These are phyloP conservation scores for Nephelium lappaceum DNA, from an alignment of 345 rosid species.

Conservation along the genomic window DNA sequence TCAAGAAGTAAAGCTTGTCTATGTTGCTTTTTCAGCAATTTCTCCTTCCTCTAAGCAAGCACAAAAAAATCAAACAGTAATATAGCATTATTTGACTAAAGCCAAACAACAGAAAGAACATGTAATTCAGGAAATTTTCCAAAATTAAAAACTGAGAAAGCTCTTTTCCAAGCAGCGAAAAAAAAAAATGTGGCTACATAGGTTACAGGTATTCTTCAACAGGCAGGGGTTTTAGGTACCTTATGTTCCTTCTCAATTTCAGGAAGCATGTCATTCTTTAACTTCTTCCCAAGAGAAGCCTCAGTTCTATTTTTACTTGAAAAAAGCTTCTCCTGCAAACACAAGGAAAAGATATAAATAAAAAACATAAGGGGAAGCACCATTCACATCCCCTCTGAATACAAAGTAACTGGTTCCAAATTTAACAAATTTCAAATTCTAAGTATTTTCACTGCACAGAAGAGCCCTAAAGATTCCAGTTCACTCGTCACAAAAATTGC, in stretches of 20 bases:
- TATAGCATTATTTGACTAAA: not conserved
- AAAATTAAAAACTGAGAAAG: not conserved
- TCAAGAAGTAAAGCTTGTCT: slow-evolving; percentile 89
- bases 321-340: slow-evolving; percentile 83
- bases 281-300: slow-evolving; percentile 84
- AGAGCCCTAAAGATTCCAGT: not conserved
- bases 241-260: slow-evolving; percentile 96
- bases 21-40: slow-evolving; percentile 85
- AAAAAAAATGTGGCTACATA: not conserved
- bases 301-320: slow-evolving; percentile 89
- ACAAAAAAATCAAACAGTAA: slow-evolving; percentile 22
- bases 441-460: not conserved
- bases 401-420: not conserved
- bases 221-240: slow-evolving; percentile 47
- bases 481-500: not conserved
- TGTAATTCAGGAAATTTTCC: not conserved
- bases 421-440: slow-evolving; percentile 1
- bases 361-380: slow-evolving; percentile 2
- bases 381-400: not conserved
- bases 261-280: slow-evolving; percentile 90
- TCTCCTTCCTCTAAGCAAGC: slow-evolving; percentile 74
- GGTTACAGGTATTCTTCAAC: not conserved
- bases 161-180: not conserved
- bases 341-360: slow-evolving; percentile 2
- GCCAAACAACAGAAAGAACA: not conserved